phyloP scores from a whole-genome alignment of 31 red algal genomes.

The Endocladia muricata region DNA sequence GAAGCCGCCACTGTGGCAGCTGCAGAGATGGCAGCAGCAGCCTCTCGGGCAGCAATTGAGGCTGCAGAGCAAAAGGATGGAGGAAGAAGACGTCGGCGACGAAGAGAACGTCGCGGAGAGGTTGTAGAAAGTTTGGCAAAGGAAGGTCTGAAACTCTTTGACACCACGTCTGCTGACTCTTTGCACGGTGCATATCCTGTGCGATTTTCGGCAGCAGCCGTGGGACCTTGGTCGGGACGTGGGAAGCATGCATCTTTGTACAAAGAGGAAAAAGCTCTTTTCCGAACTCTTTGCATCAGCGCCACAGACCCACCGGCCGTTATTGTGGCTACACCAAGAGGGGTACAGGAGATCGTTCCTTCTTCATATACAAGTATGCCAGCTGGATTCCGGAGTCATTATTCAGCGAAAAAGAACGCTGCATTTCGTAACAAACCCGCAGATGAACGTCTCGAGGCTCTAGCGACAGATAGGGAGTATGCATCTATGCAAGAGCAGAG shows the following conservation, averaged over 20 bases:
- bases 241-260: slow-evolving; percentile 55
- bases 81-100: slow-evolving; percentile 16
- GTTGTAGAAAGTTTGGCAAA: slow-evolving; percentile 7
- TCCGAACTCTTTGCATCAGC: slow-evolving; percentile 66
- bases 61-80: slow-evolving; percentile 61
- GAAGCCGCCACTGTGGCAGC: slow-evolving; percentile 83
- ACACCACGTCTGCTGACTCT: slow-evolving; percentile 68
- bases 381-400: slow-evolving; percentile 64
- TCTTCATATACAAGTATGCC: slow-evolving; percentile 74
- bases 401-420: slow-evolving; percentile 19
- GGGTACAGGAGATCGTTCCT: slow-evolving; percentile 67
- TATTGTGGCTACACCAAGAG: slow-evolving; percentile 57
- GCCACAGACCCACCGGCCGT: slow-evolving; percentile 69
- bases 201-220: slow-evolving; percentile 52
- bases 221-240: slow-evolving; percentile 69
- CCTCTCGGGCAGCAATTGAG: slow-evolving; percentile 40
- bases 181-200: slow-evolving; percentile 73
- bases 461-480: slow-evolving; percentile 23
- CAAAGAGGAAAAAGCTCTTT: slow-evolving; percentile 49
- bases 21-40: slow-evolving; percentile 61
- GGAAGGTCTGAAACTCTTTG: slow-evolving; percentile 41
- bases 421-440: not conserved
- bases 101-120: slow-evolving; percentile 15
- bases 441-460: slow-evolving; percentile 28
- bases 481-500: not conserved